These are phyloP conservation scores for Choiromyces venosus DNA, from an alignment of 495 filamentous ascomycete species.

Conservation along the genomic window DNA sequence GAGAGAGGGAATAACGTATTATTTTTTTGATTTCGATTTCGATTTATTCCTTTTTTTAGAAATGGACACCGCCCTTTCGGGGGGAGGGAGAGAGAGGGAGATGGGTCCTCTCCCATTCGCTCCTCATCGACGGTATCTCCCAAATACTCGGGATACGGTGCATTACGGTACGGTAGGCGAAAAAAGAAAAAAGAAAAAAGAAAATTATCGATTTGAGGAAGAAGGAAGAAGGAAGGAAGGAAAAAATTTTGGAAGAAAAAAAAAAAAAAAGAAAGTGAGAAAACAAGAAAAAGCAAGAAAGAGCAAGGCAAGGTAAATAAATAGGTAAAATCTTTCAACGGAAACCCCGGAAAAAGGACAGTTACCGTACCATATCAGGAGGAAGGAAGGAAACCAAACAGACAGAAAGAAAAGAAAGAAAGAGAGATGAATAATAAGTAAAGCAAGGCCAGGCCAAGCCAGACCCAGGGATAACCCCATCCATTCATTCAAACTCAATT, in stretches of 20 bases:
- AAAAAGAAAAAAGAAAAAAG: too few relatives aligned
- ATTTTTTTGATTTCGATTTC: background rate
- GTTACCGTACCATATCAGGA: too few relatives aligned
- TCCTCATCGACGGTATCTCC: slow-evolving; percentile 1
- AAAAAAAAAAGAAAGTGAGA: background rate
- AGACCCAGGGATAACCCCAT: background rate
- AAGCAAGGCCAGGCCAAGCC: background rate
- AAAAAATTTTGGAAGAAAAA: background rate
- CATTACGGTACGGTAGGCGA: background rate
- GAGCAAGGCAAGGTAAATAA: too few relatives aligned
- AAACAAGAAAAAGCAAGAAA: background rate
- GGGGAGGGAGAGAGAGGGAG: too few relatives aligned
- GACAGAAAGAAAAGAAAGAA: background rate
- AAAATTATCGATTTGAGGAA: background rate
- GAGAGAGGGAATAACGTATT: too few relatives aligned
- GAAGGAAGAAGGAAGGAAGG: background rate
- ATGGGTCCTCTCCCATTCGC: background rate
- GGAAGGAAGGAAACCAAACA: background rate
- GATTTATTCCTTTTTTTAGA: background rate
- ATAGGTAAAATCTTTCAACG: too few relatives aligned
- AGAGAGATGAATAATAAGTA: background rate
- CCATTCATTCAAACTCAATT: too few relatives aligned
- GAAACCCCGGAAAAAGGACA: background rate
- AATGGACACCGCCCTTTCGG: background rate
- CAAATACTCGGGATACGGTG: background rate